Conservation (phyloP, 2,329 filamentous ascomycete species). For the Acephala macrosclerotiorum region DNA sequence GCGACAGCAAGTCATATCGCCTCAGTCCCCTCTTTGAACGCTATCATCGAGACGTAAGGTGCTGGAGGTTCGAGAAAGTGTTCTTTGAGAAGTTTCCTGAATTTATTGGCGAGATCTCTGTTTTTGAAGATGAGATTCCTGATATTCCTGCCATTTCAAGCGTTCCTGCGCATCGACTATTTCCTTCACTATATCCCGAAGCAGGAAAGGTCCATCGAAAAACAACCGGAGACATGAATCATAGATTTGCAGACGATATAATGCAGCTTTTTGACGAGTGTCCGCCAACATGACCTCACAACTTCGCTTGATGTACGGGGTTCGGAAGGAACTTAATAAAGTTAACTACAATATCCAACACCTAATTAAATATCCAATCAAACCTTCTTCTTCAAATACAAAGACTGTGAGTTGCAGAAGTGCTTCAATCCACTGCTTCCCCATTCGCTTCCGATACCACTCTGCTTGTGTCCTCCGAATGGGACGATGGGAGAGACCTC, state of each 20-base stretch:
- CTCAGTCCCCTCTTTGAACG: conserved; percentile 28
- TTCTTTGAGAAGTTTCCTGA: conserved; percentile 33
- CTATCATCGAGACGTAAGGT: conserved; percentile 25
- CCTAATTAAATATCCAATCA: not conserved
- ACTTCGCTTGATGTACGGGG: not conserved
- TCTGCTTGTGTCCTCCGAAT: conserved; percentile 45
- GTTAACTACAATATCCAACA: not conserved
- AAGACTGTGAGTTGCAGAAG: conserved; percentile 31
- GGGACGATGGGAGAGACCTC: conserved; percentile 52
- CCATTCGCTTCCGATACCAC: conserved; percentile 42
- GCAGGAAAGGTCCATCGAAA: not conserved
- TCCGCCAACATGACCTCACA: conserved; percentile 8
- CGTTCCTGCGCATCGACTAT: not conserved
- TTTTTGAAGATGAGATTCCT: conserved; percentile 10
- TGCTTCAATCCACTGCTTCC: conserved; percentile 30
- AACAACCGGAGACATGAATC: not conserved
- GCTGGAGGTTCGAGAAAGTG: conserved; percentile 25
- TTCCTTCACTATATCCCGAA: not conserved
- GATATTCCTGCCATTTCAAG: not conserved
- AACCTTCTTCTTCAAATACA: conserved; percentile 32
- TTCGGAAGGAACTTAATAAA: not conserved
- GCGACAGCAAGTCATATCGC: conserved; percentile 17
- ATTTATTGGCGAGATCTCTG: conserved; percentile 22
- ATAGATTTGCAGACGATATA: conserved; percentile 1
- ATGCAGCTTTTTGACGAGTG: conserved; percentile 12